Base-by-base conservation (phyloP, 202 grass and related monocot genomes). In the Elaeis oleifera region DNA sequence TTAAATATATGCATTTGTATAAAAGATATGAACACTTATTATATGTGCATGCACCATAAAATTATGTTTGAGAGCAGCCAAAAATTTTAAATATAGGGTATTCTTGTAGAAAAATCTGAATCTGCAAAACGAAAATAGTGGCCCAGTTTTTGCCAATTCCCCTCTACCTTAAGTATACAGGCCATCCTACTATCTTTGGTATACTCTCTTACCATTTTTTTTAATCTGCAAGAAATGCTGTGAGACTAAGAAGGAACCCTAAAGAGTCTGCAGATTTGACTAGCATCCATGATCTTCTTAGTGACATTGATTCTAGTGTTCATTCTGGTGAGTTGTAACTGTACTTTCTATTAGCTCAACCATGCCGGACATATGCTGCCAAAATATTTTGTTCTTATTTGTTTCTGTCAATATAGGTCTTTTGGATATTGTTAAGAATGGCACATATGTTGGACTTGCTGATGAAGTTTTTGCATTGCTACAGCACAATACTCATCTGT, bases 371-470 rank as follows among this genome's bases (percentile, higher is more conserved):
- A 44, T 6, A 8, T 44, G 36, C 36, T 44, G 36, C 36, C 36
- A 44, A 44, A 44, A 1, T 11, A 44, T 13, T 44, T 44, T 13
- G 11, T 9, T 44, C 63, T 26, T 73, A 54, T 28, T 52, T 60
- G 65, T 50, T 81, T 29, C 53, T 70, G 59, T 74, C 65, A 59
- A 71, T 83, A 11, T 61, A 96, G 91, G 79, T 54, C 87, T 96
- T 31, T 74, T 96, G 69, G 76, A 88, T 44, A 71, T 96, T 76
- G 74, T 90, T 39, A 96, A 90, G 81, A 82, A 89, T 62, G 90
- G 91, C 74, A 90, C 87, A 69, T 96, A 96, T 85, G 81, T 96
- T 79, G 91, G 91, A 56, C 68, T 96, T 80, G 76, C 81, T 26
- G 87, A 96, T 74, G 91, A 96, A 74, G 73, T 81, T 65, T 85